Percentiles rank a stretch among this genome's conserved stretches.
phyloP scores from a whole-genome alignment of 2,329 filamentous ascomycete genomes.

The Pseudogymnoascus pannorum region DNA sequence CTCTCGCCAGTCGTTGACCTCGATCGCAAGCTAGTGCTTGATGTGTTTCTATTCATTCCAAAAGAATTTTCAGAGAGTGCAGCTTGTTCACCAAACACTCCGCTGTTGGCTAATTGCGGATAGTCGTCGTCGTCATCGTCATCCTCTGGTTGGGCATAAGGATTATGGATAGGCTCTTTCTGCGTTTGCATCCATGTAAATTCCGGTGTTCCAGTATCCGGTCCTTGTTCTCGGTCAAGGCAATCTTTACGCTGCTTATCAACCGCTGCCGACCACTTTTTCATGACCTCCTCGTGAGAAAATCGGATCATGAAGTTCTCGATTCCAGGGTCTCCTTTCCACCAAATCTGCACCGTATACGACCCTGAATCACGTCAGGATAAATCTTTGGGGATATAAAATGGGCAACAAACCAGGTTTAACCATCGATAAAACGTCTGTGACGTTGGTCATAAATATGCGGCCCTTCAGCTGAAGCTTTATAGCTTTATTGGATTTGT shows the following conservation, averaged over 20 bases:
- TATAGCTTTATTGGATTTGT: slow-evolving; percentile 61
- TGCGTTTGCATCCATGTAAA: slow-evolving; percentile 74
- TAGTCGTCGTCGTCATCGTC: slow-evolving; percentile 54
- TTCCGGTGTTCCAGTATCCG: slow-evolving; percentile 51
- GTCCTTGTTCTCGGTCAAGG: slow-evolving; percentile 40
- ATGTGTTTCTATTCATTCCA: slow-evolving; percentile 61
- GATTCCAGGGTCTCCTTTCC: slow-evolving; percentile 92
- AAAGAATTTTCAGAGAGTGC: slow-evolving; percentile 36
- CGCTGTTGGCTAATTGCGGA: slow-evolving; percentile 23
- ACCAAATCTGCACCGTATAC: slow-evolving; percentile 95
- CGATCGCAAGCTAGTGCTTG: slow-evolving; percentile 66
- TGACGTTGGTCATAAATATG: slow-evolving; percentile 99
- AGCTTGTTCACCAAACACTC: slow-evolving; percentile 28
- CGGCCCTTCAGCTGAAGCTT: slow-evolving; percentile 92
- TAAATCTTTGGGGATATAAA: background rate
- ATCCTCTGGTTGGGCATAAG: slow-evolving; percentile 61
- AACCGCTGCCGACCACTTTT: slow-evolving; percentile 79
- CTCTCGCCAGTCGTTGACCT: slow-evolving; percentile 71
- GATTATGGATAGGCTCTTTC: slow-evolving; percentile 65
- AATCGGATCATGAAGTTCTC: slow-evolving; percentile 97
- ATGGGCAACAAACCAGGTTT: slow-evolving; percentile 62
- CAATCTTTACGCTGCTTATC: slow-evolving; percentile 66
- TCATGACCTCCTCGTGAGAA: slow-evolving; percentile 83
- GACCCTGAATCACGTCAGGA: slow-evolving; percentile 53
- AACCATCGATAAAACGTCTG: slow-evolving; percentile 78